Percentiles rank a stretch among this genome's conserved stretches.
phyloP scores from a whole-genome alignment of 1,284 basidiomycete genomes.

The Apiotrichum sp. region DNA sequence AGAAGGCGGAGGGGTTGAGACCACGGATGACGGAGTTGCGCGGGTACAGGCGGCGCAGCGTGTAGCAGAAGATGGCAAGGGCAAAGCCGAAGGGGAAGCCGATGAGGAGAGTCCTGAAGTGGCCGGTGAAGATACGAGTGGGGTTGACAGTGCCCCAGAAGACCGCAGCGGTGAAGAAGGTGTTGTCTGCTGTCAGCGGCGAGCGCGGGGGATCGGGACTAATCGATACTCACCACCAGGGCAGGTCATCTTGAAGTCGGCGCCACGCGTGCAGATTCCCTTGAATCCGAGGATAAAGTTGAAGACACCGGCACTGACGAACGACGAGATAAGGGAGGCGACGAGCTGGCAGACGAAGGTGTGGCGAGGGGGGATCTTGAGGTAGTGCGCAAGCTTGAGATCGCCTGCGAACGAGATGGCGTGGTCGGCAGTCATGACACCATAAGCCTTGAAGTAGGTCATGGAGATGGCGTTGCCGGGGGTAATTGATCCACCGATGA shows the following conservation, averaged over 20 bases:
- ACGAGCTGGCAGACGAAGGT: conserved; percentile 66
- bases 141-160: conserved; percentile 77
- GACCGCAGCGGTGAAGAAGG: conserved; percentile 48
- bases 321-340: conserved; percentile 54
- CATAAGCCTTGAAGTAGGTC: conserved; percentile 58
- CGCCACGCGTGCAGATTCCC: conserved; percentile 7
- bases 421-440: conserved; percentile 50
- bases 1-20: conserved; percentile 11
- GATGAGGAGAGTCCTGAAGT: conserved; percentile 52
- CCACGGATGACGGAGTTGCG: conserved; percentile 2
- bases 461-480: conserved; percentile 56
- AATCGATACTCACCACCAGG: background rate
- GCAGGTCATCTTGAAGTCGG: conserved; percentile 10
- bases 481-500: conserved; percentile 55
- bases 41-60: conserved; percentile 7
- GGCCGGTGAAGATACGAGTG: conserved; percentile 61
- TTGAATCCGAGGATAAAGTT: conserved; percentile 27
- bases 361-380: conserved; percentile 28
- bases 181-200: background rate
- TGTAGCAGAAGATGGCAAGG: conserved; percentile 48
- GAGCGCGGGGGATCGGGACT: too few relatives aligned
- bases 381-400: conserved; percentile 49
- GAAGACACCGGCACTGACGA: conserved; percentile 20
- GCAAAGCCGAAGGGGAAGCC: conserved; percentile 70
- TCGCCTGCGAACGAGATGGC: conserved; percentile 50